Evolutionary conservation across 352 stramenopile genomes (phyloP).

Genomic region (Pythium chondricola): DNA sequence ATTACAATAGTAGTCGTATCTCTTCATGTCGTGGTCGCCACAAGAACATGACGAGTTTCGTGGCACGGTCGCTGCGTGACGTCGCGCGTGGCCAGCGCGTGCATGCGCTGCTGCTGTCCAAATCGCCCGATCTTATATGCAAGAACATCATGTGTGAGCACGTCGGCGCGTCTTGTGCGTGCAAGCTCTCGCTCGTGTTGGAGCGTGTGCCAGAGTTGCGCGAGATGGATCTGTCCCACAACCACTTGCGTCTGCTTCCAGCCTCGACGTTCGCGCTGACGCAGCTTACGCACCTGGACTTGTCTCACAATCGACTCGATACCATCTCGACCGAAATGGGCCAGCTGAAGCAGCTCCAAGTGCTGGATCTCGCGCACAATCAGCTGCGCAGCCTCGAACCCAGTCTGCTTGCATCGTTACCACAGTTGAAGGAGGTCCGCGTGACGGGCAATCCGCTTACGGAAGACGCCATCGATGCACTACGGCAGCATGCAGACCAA

Average conservation of each 20-base stretch:
- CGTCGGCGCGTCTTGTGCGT: constrained; percentile 80
- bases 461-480: constrained; percentile 15
- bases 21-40: neutral
- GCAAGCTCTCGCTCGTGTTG: constrained; percentile 71
- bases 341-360: constrained; percentile 47
- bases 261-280: constrained; percentile 70
- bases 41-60: constrained; percentile 5
- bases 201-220: constrained; percentile 63
- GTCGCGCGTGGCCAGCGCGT: constrained; percentile 54
- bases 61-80: constrained; percentile 51
- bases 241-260: constrained; percentile 69
- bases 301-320: constrained; percentile 62
- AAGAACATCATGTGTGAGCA: constrained; percentile 91
- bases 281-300: constrained; percentile 45
- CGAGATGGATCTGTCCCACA: constrained; percentile 67
- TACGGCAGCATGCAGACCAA: constrained; percentile 19
- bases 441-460: constrained; percentile 42
- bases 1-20: too few relatives aligned
- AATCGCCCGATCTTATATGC: constrained; percentile 85
- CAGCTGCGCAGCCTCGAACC: constrained; percentile 33
- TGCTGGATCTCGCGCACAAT: constrained; percentile 62
- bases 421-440: constrained; percentile 28
- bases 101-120: constrained; percentile 55
- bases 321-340: constrained; percentile 33
- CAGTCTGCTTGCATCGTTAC: constrained; percentile 31